phyloP scores from a whole-genome alignment of 108 stramenopile species.

The Nitzschia sp. region DNA sequence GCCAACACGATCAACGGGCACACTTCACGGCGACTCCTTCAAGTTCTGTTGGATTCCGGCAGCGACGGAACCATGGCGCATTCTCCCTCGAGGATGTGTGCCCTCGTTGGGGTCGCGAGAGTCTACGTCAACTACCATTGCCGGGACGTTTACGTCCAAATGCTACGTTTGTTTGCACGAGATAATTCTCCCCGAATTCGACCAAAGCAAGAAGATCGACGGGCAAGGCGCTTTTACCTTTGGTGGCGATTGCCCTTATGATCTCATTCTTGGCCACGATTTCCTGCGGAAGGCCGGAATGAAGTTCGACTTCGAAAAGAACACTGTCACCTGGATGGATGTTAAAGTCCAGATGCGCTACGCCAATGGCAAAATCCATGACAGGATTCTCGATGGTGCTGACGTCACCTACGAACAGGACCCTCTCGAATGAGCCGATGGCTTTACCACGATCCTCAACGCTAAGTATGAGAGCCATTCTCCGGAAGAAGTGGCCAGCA shows the following conservation, averaged over 20 bases:
- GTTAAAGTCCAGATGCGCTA: constrained; percentile 11
- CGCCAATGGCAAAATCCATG: not conserved
- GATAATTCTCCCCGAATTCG: constrained; percentile 35
- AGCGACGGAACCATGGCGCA: not conserved
- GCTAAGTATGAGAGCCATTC: constrained; percentile 37
- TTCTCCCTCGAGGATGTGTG: no score
- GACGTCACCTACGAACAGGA: not conserved
- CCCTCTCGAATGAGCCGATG: no score
- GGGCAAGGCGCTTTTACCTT: constrained; percentile 13
- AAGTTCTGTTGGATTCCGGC: not conserved
- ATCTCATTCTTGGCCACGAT: constrained; percentile 39
- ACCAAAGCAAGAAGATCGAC: constrained; percentile 10
- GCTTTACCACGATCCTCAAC: constrained; percentile 21
- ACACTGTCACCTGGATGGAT: constrained; percentile 23
- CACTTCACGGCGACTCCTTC: not conserved
- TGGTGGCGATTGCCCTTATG: constrained; percentile 11
- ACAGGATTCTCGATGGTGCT: not conserved
- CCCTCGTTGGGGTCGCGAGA: not conserved
- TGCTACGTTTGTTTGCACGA: not conserved
- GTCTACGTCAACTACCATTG: not conserved
- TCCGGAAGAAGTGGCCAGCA: constrained; percentile 13
- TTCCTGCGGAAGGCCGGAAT: constrained; percentile 34
- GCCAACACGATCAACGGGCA: constrained; percentile 6
- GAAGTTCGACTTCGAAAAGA: not conserved
- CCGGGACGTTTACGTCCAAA: not conserved